phyloP scores from a whole-genome alignment of 108 stramenopile genomes.

The Cylindrotheca fusiformis region DNA sequence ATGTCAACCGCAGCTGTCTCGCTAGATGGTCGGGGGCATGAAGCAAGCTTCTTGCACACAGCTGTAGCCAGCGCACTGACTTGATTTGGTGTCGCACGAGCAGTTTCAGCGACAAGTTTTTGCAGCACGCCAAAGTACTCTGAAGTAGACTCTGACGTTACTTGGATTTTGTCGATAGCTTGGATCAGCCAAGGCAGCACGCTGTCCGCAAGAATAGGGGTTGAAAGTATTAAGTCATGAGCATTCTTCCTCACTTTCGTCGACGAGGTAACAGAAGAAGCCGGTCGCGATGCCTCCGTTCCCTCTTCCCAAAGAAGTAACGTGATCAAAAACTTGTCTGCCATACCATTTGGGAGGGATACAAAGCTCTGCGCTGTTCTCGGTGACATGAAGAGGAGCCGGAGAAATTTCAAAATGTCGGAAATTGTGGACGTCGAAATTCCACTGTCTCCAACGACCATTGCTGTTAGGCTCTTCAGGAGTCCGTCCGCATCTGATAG shows the following conservation, averaged over 20 bases:
- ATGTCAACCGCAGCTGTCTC: conserved; percentile 53
- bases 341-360: conserved; percentile 52
- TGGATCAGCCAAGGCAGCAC: conserved; percentile 80
- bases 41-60: conserved; percentile 80
- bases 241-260: conserved; percentile 63
- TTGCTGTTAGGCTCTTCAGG: conserved; percentile 66
- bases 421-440: conserved; percentile 71
- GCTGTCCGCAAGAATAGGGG: conserved; percentile 55
- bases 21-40: conserved; percentile 54
- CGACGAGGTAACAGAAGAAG: conserved; percentile 39
- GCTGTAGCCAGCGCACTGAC: conserved; percentile 58
- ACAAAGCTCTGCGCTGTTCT: conserved; percentile 55
- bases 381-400: conserved; percentile 60
- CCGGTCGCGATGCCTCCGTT: conserved; percentile 27
- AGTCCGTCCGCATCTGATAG: conserved; percentile 62
- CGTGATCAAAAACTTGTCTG: conserved; percentile 73
- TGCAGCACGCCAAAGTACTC: conserved; percentile 81
- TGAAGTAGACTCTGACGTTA: conserved; percentile 57
- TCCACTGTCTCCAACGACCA: conserved; percentile 72
- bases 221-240: conserved; percentile 66
- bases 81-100: conserved; percentile 33
- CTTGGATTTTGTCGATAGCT: conserved; percentile 57
- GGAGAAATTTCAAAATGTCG: conserved; percentile 68
- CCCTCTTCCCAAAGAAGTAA: conserved; percentile 74
- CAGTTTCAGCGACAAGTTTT: conserved; percentile 47